Percentiles rank a stretch among this genome's conserved stretches.
Evolutionary conservation across 176 grass and related monocot genomes (phyloP).

Genomic region (Triticum dicoccoides): DNA sequence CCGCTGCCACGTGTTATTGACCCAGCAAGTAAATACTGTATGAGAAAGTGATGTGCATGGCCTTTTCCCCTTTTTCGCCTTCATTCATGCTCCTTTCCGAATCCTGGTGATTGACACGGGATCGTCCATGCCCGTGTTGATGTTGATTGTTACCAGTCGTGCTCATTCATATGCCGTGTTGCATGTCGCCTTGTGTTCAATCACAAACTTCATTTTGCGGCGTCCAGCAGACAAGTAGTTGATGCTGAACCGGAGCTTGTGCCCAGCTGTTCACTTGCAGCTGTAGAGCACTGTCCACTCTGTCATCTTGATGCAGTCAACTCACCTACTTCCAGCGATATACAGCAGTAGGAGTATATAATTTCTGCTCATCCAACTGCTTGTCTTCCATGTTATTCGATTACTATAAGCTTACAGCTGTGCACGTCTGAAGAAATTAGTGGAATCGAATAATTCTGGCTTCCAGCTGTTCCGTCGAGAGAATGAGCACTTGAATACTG

Average conservation of each 20-base stretch:
- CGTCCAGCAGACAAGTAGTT: not conserved
- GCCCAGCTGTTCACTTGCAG: not conserved
- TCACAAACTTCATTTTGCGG: not conserved
- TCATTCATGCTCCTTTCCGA: not conserved
- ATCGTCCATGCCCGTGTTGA: not conserved
- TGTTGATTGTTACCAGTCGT: constrained; percentile 16
- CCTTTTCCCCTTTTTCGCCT: not conserved
- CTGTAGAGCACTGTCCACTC: not conserved
- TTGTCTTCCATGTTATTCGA: not conserved
- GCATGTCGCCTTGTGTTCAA: not conserved
- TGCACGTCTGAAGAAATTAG: not conserved
- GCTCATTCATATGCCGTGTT: not conserved
- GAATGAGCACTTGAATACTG: not conserved
- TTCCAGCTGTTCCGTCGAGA: not conserved
- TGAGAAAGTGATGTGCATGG: constrained; percentile 24
- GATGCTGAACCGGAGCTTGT: not conserved
- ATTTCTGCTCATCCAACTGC: not conserved
- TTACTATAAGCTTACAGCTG: not conserved
- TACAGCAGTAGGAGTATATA: too few relatives aligned
- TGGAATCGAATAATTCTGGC: not conserved
- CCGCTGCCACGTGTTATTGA: constrained; percentile 27
- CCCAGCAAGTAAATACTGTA: constrained; percentile 12
- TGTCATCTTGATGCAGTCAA: not conserved
- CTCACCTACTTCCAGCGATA: not conserved
- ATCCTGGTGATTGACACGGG: not conserved